Percentiles rank a stretch among this genome's conserved stretches.
Conservation (phyloP, 2,329 filamentous ascomycete species). For the Ascochyta clinopodiicola region DNA sequence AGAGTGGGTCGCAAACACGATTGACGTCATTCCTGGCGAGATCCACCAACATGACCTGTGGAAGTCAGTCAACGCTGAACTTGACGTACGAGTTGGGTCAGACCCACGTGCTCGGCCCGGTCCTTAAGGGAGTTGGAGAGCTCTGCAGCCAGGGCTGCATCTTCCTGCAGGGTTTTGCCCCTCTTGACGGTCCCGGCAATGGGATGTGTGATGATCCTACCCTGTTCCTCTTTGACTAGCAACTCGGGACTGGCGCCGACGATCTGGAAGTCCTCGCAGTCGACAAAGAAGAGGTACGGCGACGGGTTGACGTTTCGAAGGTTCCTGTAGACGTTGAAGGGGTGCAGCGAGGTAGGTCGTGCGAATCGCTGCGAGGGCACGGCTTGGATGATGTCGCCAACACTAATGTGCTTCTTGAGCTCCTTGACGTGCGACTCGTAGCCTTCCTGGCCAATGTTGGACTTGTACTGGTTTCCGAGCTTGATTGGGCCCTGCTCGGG, state of each 20-base stretch:
- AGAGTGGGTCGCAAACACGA: conserved; percentile 87
- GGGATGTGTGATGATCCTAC: conserved; percentile 91
- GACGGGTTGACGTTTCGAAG: conserved; percentile 97
- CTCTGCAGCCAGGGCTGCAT: conserved; percentile 78
- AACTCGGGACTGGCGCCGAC: conserved; percentile 94
- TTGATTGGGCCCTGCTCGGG: conserved; percentile 77
- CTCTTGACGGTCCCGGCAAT: conserved; percentile 96
- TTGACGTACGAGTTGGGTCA: conserved; percentile 19
- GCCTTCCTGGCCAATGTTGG: conserved; percentile 86
- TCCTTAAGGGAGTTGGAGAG: conserved; percentile 86
- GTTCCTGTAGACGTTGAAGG: conserved; percentile 97
- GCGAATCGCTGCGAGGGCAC: conserved; percentile 94
- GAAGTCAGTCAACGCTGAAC: conserved; percentile 51
- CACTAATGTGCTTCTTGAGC: conserved; percentile 88
- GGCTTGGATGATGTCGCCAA: conserved; percentile 95
- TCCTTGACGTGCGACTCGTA: conserved; percentile 88
- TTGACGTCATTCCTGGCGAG: conserved; percentile 96
- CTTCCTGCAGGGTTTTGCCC: conserved; percentile 80
- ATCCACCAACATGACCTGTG: conserved; percentile 96
- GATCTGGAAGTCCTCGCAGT: conserved; percentile 91
- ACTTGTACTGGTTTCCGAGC: conserved; percentile 79
- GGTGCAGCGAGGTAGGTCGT: conserved; percentile 86
- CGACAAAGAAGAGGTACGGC: conserved; percentile 95
- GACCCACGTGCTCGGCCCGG: conserved; percentile 53
- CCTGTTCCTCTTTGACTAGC: conserved; percentile 86